phyloP scores from a whole-genome alignment of 2,329 filamentous ascomycete genomes.

The Fusarium coicis region DNA sequence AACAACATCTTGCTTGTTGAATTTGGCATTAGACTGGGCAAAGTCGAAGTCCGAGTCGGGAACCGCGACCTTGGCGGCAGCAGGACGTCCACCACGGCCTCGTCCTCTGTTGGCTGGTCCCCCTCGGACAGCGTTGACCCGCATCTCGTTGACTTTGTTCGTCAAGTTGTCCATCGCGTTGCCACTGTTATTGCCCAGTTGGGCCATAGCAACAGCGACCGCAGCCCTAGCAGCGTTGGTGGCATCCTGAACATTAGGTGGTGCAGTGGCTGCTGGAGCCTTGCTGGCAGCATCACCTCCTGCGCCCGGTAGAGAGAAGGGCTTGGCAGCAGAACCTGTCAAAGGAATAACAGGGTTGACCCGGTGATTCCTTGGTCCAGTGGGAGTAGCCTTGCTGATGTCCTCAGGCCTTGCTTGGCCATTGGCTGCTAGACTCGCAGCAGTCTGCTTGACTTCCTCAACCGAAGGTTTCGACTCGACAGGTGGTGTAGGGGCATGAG shows the following conservation, averaged over 20 bases:
- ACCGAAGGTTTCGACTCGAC: constrained; percentile 74
- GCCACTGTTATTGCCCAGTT: constrained; percentile 62
- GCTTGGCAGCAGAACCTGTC: constrained; percentile 56
- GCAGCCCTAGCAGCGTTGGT: constrained; percentile 80
- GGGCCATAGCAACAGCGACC: constrained; percentile 83
- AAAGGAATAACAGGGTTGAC: constrained; percentile 75
- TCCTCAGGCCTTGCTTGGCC: constrained; percentile 51
- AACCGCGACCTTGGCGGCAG: constrained; percentile 80
- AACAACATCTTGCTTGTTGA: constrained; percentile 67
- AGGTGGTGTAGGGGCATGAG: constrained; percentile 69
- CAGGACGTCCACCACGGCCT: constrained; percentile 59
- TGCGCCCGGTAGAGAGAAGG: constrained; percentile 49
- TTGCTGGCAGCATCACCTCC: constrained; percentile 51
- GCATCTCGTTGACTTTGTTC: constrained; percentile 81
- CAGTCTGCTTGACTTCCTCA: constrained; percentile 56
- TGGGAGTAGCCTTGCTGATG: constrained; percentile 54
- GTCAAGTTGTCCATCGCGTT: constrained; percentile 76
- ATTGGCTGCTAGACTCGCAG: constrained; percentile 55
- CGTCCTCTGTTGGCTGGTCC: constrained; percentile 62
- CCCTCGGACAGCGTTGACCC: constrained; percentile 63
- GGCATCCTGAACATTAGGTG: constrained; percentile 67
- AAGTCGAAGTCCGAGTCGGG: constrained; percentile 95
- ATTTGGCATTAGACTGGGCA: constrained; percentile 64
- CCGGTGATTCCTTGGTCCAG: constrained; percentile 62
- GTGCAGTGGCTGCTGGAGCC: constrained; percentile 49